phyloP scores from a whole-genome alignment of 352 stramenopile species.

The Plasmopara muralis region DNA sequence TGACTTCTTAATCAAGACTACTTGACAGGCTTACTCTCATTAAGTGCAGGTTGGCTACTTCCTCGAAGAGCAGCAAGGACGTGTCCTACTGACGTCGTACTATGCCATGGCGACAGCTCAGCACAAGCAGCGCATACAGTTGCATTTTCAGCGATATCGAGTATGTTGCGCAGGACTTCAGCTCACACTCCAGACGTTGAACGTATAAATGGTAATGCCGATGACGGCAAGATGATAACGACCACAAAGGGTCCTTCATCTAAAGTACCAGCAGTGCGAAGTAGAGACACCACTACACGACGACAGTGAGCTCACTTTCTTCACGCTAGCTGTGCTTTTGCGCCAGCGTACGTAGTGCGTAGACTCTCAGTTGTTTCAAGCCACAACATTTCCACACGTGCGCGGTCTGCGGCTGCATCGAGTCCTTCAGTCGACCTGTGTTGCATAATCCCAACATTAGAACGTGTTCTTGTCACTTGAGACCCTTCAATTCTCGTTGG shows the following conservation, averaged over 20 bases:
- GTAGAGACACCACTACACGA: not conserved
- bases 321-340: constrained; percentile 1
- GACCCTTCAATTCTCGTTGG: constrained; percentile 10
- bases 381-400: constrained; percentile 11
- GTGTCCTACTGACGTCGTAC: constrained; percentile 37
- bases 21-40: too few species aligned
- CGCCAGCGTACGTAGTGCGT: constrained; percentile 10
- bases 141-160: constrained; percentile 45
- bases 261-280: not conserved
- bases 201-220: constrained; percentile 6
- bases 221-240: not conserved
- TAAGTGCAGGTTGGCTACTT: too few species aligned
- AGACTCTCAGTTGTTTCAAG: constrained; percentile 17
- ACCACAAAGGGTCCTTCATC: not conserved
- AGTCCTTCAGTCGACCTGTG: not conserved
- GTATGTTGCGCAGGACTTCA: constrained; percentile 13
- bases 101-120: constrained; percentile 28
- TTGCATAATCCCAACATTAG: not conserved
- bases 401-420: constrained; percentile 1
- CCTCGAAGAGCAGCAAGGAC: too few species aligned
- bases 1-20: too few species aligned
- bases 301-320: not conserved
- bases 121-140: constrained; percentile 16
- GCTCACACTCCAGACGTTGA: constrained; percentile 14
- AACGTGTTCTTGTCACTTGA: not conserved